Percentiles rank a stretch among this genome's conserved stretches.
These are phyloP conservation scores for Pistacia atlantica DNA, from an alignment of 345 rosid genomes.

Conservation along the genomic window DNA sequence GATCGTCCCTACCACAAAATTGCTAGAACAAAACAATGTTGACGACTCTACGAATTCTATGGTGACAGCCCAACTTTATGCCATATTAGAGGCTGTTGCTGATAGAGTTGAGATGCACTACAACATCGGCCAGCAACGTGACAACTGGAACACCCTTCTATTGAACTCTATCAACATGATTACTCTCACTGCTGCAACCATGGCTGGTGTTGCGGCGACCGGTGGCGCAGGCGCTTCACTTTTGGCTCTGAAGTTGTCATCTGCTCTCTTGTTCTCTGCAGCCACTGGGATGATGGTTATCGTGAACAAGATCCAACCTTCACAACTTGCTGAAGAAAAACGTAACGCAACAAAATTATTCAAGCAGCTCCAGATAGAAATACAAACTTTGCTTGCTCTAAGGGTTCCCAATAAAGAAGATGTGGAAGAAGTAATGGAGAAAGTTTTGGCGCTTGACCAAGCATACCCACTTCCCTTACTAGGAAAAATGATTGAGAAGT, in stretches of 20 bases:
- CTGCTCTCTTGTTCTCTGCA: conserved; percentile 41
- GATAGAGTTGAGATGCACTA: conserved; percentile 78
- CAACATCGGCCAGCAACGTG: conserved; percentile 63
- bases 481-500: conserved; percentile 34
- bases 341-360: conserved; percentile 47
- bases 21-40: background rate
- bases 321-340: conserved; percentile 62
- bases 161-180: conserved; percentile 70
- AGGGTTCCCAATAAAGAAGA: conserved; percentile 17
- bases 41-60: background rate
- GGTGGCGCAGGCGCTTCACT: conserved; percentile 28
- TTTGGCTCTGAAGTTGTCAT: conserved; percentile 48
- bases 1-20: background rate
- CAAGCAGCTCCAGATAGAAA: conserved; percentile 36
- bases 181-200: conserved; percentile 58
- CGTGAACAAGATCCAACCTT: conserved; percentile 64
- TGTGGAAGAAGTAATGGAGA: conserved; percentile 15
- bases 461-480: conserved; percentile 37
- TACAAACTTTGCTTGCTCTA: conserved; percentile 23
- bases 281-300: conserved; percentile 43
- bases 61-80: conserved; percentile 37
- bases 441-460: conserved; percentile 30
- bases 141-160: conserved; percentile 64
- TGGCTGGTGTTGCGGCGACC: conserved; percentile 50
- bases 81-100: conserved; percentile 52